These are phyloP conservation scores for Ceratobasidium sp. DNA, from an alignment of 1,284 basidiomycete species.

Conservation along the genomic window DNA sequence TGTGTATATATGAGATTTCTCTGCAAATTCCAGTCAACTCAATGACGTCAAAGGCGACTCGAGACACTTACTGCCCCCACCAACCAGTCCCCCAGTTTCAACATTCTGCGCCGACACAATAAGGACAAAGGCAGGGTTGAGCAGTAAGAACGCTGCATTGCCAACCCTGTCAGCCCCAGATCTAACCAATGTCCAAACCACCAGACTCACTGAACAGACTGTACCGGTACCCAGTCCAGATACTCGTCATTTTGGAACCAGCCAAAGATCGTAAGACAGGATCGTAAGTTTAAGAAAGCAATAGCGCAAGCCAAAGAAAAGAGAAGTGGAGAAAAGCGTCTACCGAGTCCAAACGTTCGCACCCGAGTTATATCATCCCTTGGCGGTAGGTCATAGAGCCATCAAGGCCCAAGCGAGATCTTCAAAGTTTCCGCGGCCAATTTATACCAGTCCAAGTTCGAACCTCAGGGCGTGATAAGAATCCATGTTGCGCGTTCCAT, in stretches of 20 bases:
- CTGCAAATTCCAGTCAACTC: not conserved
- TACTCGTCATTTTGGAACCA: slow-evolving; percentile 31
- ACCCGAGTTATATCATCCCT: slow-evolving; percentile 25
- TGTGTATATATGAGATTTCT: slow-evolving; percentile 31
- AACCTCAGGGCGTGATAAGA: slow-evolving; percentile 9
- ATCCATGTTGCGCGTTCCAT: slow-evolving; percentile 8
- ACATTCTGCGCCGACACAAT: slow-evolving; percentile 23
- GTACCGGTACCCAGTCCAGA: slow-evolving; percentile 41
- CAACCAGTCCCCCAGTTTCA: slow-evolving; percentile 22
- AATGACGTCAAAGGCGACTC: not conserved
- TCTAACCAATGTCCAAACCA: not conserved
- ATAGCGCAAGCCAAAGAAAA: slow-evolving; percentile 3
- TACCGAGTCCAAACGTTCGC: not conserved
- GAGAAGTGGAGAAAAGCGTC: not conserved
- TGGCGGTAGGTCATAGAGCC: slow-evolving; percentile 4
- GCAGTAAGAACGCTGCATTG: slow-evolving; percentile 10
- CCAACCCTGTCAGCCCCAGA: not conserved
- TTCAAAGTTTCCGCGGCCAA: not conserved
- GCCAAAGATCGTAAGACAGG: not conserved
- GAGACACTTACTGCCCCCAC: slow-evolving; percentile 11
- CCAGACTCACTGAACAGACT: slow-evolving; percentile 17
- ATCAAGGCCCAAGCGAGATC: slow-evolving; percentile 22
- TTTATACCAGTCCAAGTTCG: not conserved
- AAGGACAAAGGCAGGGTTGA: slow-evolving; percentile 27
- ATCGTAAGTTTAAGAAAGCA: slow-evolving; percentile 4